Base-by-base conservation (phyloP, 2,329 filamentous ascomycete genomes). In the Calcarisporium arbuscula region DNA sequence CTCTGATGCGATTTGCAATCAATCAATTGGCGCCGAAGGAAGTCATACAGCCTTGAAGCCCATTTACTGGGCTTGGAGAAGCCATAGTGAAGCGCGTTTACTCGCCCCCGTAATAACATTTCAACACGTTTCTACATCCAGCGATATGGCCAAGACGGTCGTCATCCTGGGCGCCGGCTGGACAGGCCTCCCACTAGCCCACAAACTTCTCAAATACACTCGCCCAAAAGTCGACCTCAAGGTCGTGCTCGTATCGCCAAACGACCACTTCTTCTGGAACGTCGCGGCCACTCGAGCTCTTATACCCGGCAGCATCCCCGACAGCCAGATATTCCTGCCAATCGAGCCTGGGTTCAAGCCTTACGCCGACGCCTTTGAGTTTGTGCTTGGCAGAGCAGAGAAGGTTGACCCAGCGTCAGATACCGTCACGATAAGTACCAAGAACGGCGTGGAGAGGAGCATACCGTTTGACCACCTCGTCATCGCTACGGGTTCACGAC, bases 241-340 rank as follows among this genome's bases (percentile, higher is more conserved):
- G 43, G 66, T 75, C 32, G 57, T 74, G 16, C 57, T 74, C n/a
- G 62, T 75, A 11, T 69, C 69, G 22, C 56, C 72, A 56, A 74
- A 67, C 48, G 64, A 58, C 34, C 66, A 71, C 44, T 71, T 74
- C 44, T 75, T 64, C 56, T 74, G 70, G 71, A 75, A 74, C 45
- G 42, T 76, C 6, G 71, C 71, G 1, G 65, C 72, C 3, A 66
- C 72, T n/a, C 68, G 72, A 23, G 69, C 67, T 42, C 60, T 75
- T 25, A 59, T 75, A 16, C 70, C 70, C 1, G 65, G 62, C 19
- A 51, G 60, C 21, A 53, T 73, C 35, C 56, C 60, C 12, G 67
- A 72, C 39, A 60, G 68, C 6, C 52, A 67, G 38, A 58, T 73
- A 32, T 65, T 68, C 48, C 46, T 57, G 27, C 63, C 70, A 8